Base-by-base conservation (phyloP, 2,329 filamentous ascomycete species). In the Lecanicillium sp. region DNA sequence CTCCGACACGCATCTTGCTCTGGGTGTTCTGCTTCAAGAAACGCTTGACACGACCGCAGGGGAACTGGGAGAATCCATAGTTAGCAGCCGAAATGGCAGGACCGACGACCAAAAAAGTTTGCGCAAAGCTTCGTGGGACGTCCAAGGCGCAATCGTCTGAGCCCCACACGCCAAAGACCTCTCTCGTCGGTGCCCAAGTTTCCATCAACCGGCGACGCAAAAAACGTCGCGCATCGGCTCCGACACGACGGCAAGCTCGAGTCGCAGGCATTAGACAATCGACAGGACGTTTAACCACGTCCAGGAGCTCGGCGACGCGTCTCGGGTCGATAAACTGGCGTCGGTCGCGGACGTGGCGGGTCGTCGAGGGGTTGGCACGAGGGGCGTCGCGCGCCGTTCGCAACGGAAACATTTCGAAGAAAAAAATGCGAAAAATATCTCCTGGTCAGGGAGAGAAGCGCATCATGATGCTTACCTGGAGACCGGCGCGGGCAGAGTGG, bases 1-100 rank as follows among this genome's bases (percentile, higher is more conserved):
- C 93, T 62, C 93, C 93, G 58, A 98, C 94, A 72, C 93, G 91
- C 88, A 96, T 97, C 79, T 97, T 97, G 75, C 96, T 94, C 68
- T 97, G 93, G 42, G 93, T 97, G 75, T 96, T 96, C 71, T 89
- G 90, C 82, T 97, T 96, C 67, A 98, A 79, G 77, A 97, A 97
- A 75, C 93, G 90, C 86, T 98, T 98, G 72, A 98, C 93, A 85
- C 93, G 93, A 73, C 93, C 93, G 69, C 93, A 98, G 53, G 93
- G 93, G 70, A 98, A 98, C 93, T 98, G 51, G 56, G 48, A 26
- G 41, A 33, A 14, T 39, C 14, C 29, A 37, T 37, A 24, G 51
- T 65, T 47, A 65, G 62, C 51, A 51, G 20, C 2, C n/a, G 12
- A 12, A 27, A 9, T 27, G 21, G n/a, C 10, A 15, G 6, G 9